These are phyloP conservation scores for Termitomyces sp. DNA, from an alignment of 1,284 basidiomycete genomes.

Conservation along the genomic window DNA sequence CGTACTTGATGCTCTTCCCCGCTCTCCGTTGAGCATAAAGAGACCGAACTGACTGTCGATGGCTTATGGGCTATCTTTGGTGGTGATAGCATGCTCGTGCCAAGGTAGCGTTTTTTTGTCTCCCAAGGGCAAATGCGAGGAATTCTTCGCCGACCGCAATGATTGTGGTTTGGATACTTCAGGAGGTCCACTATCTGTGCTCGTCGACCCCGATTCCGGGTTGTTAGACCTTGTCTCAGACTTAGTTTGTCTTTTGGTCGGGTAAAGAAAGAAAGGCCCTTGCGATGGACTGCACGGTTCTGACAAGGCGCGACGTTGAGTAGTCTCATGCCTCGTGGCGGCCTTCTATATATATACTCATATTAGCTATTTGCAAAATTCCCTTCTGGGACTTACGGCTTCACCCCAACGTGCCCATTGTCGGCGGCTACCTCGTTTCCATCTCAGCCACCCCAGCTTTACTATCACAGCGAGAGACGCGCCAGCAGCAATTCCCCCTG, in stretches of 20 bases:
- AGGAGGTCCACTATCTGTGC: conserved; percentile 1
- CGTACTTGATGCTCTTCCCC: conserved; percentile 29
- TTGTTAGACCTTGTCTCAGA: conserved; percentile 12
- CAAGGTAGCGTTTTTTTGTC: conserved; percentile 3
- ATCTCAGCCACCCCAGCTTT: conserved; percentile 43
- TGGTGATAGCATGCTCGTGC: conserved; percentile 1
- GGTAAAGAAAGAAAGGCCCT: conserved; percentile 16
- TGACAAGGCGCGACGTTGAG: conserved; percentile 5
- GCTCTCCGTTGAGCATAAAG: conserved; percentile 32
- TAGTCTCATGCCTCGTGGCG: conserved; percentile 31
- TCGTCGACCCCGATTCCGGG: not conserved
- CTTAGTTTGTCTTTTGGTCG: conserved; percentile 19
- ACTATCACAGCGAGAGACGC: conserved; percentile 39
- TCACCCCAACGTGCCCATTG: conserved; percentile 28
- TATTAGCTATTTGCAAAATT: not conserved
- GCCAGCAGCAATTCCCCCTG: conserved; percentile 45
- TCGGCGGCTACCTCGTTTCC: conserved; percentile 39
- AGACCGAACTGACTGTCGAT: conserved; percentile 29
- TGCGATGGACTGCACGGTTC: conserved; percentile 13
- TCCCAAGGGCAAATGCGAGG: conserved; percentile 8
- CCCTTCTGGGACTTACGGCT: conserved; percentile 28
- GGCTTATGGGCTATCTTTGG: conserved; percentile 21
- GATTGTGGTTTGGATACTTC: conserved; percentile 18
- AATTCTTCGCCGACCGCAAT: conserved; percentile 16
- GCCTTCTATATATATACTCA: conserved; percentile 13